Evolutionary conservation across 2,329 filamentous ascomycete genomes (phyloP), one percentile per base, ranked within the genome.

Genomic region (Fusarium sp.): DNA sequence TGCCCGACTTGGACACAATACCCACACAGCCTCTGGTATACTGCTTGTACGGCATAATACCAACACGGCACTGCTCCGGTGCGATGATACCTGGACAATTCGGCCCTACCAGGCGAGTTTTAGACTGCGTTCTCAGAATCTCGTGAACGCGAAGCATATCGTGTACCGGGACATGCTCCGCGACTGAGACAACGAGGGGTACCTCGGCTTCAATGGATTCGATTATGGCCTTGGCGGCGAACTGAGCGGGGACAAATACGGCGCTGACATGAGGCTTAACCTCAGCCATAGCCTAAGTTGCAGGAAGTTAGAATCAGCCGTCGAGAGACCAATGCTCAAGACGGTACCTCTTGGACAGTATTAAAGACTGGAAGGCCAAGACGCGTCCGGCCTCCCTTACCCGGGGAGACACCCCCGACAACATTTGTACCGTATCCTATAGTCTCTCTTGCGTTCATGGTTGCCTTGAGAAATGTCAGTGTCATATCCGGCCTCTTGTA

Each of bases 21-120:
- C 93, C 93, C 25, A 96, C 86, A 66, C 89, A 88, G 0, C 93
- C 94, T 1, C 90, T 88, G 1, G 64, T 69, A 30, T 84, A 85
- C 73, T 85, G 83, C 33, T 76, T 78, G 58, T 82, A 83, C 1
- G 83, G 83, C 83, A 85, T 85, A 45, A 85, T 85, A 2, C 83
- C 83, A 6, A 85, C 80, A 1, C 83, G 66, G 75, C 93, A 95
- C 3, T 90, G 91, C 25, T 91, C 88, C 0, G 93, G 91, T 5
- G 92, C 93, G 66, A 95, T 94, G 70, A 96, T 95, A 0, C 94
- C 94, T 0, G 94, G 93, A 22, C 92, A 93, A 79, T 95, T 96
- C n/a, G 94, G 92, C 2, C 94, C 94, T 0, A 96, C 92, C 0
- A 96, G 86, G 8, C 94, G 86, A 0, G 92, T 93, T 74, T 89